Evolutionary conservation across 2,329 filamentous ascomycete species (phyloP).

Genomic region (Colletotrichum sansevieriae): DNA sequence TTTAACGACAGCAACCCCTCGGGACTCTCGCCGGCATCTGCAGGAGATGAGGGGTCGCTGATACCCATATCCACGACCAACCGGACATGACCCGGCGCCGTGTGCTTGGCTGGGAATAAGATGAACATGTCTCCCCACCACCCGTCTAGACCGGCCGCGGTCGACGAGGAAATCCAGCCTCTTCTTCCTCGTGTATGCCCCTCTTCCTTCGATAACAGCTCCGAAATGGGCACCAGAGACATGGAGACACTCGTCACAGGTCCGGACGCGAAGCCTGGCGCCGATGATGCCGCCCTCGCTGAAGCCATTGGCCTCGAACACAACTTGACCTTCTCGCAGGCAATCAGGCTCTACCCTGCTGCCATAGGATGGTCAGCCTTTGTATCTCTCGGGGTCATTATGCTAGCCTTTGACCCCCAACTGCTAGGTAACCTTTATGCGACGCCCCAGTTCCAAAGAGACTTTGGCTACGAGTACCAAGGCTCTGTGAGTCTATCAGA

Average conservation of each 20-base stretch:
- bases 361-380: slow-evolving; percentile 69
- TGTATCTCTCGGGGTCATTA: slow-evolving; percentile 71
- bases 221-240: slow-evolving; percentile 29
- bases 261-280: slow-evolving; percentile 14
- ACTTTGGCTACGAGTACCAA: slow-evolving; percentile 67
- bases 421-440: slow-evolving; percentile 73
- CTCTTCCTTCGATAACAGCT: background rate
- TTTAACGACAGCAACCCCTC: slow-evolving; percentile 24
- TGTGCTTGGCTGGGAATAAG: slow-evolving; percentile 11
- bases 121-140: slow-evolving; percentile 22
- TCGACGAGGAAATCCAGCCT: slow-evolving; percentile 30
- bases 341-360: slow-evolving; percentile 58
- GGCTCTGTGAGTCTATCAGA: slow-evolving; percentile 48
- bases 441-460: slow-evolving; percentile 67
- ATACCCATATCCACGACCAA: slow-evolving; percentile 8
- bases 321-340: slow-evolving; percentile 53
- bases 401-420: slow-evolving; percentile 75
- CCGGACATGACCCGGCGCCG: background rate
- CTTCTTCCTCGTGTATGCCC: slow-evolving; percentile 6
- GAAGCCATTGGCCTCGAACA: slow-evolving; percentile 57
- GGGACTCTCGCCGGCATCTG: slow-evolving; percentile 18
- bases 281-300: slow-evolving; percentile 45
- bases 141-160: background rate
- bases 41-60: slow-evolving; percentile 23
- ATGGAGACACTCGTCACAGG: slow-evolving; percentile 5